Base-by-base conservation (phyloP, 257 asterid species). In the Ilex aquifolium region DNA sequence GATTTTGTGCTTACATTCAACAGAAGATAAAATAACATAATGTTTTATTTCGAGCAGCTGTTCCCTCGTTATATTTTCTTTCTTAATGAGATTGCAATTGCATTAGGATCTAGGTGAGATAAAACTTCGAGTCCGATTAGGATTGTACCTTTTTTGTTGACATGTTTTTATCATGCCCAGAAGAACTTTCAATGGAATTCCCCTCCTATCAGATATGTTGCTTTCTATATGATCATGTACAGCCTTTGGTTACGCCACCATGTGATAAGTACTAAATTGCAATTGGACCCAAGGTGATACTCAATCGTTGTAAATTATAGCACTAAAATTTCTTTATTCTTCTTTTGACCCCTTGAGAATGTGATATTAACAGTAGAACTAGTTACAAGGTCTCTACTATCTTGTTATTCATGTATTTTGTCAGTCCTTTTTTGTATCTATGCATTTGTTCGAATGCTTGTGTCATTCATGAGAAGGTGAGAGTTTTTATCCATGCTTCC, bases 181-280 rank as follows among this genome's bases (percentile, higher is more conserved):
- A 85, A 85, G 80, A 97, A 92, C 72, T 87, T 87, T 81, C 96
- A 81, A 54, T 93, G 99, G 97, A 93, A 93, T 80, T 58, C 96
- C 10, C 97, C 95, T 59, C 89, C 97, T 5, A 32, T 74, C 54
- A 76, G 69, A 32, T 80, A 78, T 6, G 99, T 90, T 32, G 85
- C 97, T 7, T 93, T 93, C 80, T 96, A 93, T 66, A 87, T 90
- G 99, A 81, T 93, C 50, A 90, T 93, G 95, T 93, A 93, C 48
- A 97, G 90, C 30, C 95, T 93, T 51, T 93, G 99, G 99, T 63
- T 90, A 64, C 95, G 97, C 7, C 97, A 81, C 74, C 87, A 82
- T 57, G 89, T 90, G 64, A 67, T 93, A 93, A 87, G 82, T 93
- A 93, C 77, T 93, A 72, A 74, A 30, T 72, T 56, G 31, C 58